A percentile compares a stretch with the other conserved stretches of the same genome.
Conservation (phyloP, 495 filamentous ascomycete genomes). For the Penicillium cinerascens region DNA sequence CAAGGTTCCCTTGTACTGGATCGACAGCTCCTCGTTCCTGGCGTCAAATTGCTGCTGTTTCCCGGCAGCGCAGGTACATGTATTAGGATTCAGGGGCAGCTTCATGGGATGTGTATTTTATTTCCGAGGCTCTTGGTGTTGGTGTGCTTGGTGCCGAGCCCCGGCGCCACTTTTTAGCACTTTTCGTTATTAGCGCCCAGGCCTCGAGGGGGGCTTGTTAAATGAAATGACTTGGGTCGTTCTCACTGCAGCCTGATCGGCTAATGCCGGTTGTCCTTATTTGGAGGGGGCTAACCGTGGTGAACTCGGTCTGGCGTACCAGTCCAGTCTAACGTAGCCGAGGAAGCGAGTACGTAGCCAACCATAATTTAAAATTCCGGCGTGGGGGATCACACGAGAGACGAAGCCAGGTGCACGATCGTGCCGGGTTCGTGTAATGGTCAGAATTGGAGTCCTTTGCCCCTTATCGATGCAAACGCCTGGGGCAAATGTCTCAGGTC, state of each 20-base stretch:
- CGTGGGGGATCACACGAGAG: no score
- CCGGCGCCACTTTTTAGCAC: neutral
- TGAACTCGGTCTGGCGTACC: no score
- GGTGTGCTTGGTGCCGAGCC: slow-evolving; percentile 2
- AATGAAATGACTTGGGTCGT: no score
- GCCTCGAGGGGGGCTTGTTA: no score
- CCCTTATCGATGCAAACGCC: neutral
- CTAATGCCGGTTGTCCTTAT: neutral
- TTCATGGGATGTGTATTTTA: neutral
- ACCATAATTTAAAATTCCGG: no score
- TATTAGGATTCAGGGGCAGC: neutral
- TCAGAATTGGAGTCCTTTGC: neutral
- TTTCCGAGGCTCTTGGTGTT: neutral
- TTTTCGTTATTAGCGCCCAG: neutral
- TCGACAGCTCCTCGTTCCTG: slow-evolving; percentile 4
- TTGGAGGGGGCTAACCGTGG: neutral
- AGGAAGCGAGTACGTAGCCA: no score
- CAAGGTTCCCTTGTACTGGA: slow-evolving; percentile 2
- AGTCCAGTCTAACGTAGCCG: no score
- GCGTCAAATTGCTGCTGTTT: neutral
- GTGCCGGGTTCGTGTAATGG: no score
- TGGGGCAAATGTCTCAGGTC: neutral
- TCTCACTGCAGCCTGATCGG: neutral
- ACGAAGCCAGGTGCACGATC: no score
- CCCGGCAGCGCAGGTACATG: neutral